These are phyloP conservation scores for Cyanidiococcus yangmingshanensis DNA, from an alignment of 23 red algal genomes.

Conservation along the genomic window DNA sequence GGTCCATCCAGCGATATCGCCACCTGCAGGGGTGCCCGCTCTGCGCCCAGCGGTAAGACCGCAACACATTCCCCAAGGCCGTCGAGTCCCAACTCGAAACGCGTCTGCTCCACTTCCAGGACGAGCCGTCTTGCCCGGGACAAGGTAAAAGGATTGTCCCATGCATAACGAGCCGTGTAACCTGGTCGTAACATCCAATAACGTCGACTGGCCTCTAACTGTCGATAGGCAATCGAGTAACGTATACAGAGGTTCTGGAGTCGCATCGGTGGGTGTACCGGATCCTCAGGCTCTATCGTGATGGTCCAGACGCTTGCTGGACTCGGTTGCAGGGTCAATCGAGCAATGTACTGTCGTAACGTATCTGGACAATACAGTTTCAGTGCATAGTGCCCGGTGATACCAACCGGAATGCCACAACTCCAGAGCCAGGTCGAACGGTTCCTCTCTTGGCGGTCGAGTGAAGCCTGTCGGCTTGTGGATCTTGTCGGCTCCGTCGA, in stretches of 20 bases:
- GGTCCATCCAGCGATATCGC: conserved; percentile 58
- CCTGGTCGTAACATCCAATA: conserved; percentile 70
- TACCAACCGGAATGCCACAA: conserved; percentile 40
- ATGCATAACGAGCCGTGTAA: conserved; percentile 71
- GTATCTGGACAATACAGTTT: conserved; percentile 89
- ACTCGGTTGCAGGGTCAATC: conserved; percentile 35
- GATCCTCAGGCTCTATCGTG: conserved; percentile 51
- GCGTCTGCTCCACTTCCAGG: conserved; percentile 15
- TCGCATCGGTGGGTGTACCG: conserved; percentile 69
- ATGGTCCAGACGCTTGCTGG: conserved; percentile 36
- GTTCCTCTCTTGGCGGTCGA: neutral
- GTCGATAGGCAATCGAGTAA: conserved; percentile 61
- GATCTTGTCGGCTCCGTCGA: neutral
- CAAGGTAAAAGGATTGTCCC: conserved; percentile 54
- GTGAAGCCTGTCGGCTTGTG: neutral
- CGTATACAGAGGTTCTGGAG: conserved; percentile 57
- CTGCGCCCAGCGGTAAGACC: conserved; percentile 18
- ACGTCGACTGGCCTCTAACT: conserved; percentile 43
- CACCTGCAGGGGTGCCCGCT: conserved; percentile 29
- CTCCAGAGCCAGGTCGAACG: conserved; percentile 66
- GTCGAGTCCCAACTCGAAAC: conserved; percentile 43
- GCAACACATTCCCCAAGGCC: conserved; percentile 44
- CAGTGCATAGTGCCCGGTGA: conserved; percentile 48
- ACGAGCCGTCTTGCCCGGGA: conserved; percentile 22
- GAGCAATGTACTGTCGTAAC: conserved; percentile 84